phyloP scores from a whole-genome alignment of 2,329 filamentous ascomycete species.

The Magnaporthiopsis rhizophila region DNA sequence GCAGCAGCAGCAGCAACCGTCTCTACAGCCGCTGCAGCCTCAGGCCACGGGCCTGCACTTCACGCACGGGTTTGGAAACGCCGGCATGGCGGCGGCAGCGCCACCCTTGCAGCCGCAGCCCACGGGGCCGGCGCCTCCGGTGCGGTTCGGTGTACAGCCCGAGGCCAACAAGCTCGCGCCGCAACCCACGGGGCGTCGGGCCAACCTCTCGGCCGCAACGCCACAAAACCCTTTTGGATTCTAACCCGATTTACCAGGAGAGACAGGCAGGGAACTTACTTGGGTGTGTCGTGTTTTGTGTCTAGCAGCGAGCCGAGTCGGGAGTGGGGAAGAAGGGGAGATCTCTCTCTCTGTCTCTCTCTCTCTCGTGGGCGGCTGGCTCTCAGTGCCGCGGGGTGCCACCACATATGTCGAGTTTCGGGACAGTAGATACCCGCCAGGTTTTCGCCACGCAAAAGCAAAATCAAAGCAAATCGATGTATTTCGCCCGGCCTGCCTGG shows the following conservation, averaged over 20 bases:
- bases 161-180: constrained; percentile 70
- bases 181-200: constrained; percentile 81
- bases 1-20: constrained; percentile 23
- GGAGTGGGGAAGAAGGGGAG: too few species aligned
- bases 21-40: constrained; percentile 32
- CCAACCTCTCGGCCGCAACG: constrained; percentile 84
- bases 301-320: too few species aligned
- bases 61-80: constrained; percentile 31
- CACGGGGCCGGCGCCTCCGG: constrained; percentile 77
- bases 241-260: constrained; percentile 9
- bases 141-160: constrained; percentile 75
- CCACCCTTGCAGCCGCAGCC: constrained; percentile 68
- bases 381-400: too few species aligned
- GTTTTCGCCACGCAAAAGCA: too few species aligned
- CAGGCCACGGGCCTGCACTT: constrained; percentile 39
- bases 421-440: too few species aligned
- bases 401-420: too few species aligned
- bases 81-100: constrained; percentile 26
- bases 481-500: too few species aligned
- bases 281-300: too few species aligned
- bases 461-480: too few species aligned
- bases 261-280: too few species aligned
- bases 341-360: too few species aligned
- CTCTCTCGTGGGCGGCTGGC: too few species aligned
- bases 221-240: constrained; percentile 25